phyloP scores from a whole-genome alignment of 73 alveolate genomes.

The Paramecium sexaurelia region DNA sequence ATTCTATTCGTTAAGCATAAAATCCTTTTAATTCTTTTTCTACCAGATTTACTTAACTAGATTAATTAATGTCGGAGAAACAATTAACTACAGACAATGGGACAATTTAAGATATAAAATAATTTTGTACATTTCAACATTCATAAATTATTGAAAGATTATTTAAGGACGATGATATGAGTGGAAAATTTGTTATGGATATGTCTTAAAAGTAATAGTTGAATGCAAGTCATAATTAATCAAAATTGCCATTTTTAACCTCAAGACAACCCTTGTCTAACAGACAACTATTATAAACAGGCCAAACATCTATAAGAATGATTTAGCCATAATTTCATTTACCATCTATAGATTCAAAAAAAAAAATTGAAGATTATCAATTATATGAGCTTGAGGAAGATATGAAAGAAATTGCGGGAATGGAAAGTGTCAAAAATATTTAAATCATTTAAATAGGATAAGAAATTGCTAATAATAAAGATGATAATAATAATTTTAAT shows the following conservation, averaged over 20 bases:
- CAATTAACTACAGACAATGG: background rate
- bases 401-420: background rate
- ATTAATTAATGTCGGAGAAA: background rate
- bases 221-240: background rate
- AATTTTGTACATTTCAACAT: slow-evolving; percentile 3
- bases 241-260: background rate
- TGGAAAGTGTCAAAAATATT: background rate
- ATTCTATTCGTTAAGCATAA: background rate
- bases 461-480: background rate
- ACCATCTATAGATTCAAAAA: background rate
- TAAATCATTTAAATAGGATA: background rate
- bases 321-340: background rate
- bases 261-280: background rate
- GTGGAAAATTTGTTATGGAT: slow-evolving; percentile 21
- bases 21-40: background rate
- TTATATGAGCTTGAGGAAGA: background rate
- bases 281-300: background rate
- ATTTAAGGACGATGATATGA: background rate
- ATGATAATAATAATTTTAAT: background rate
- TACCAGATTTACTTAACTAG: background rate
- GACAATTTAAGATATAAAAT: background rate
- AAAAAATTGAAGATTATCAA: background rate
- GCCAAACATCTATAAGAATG: background rate
- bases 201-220: background rate
- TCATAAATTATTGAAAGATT: background rate